phyloP scores from a whole-genome alignment of 257 asterid species.

The Solanum bulbocastanum region DNA sequence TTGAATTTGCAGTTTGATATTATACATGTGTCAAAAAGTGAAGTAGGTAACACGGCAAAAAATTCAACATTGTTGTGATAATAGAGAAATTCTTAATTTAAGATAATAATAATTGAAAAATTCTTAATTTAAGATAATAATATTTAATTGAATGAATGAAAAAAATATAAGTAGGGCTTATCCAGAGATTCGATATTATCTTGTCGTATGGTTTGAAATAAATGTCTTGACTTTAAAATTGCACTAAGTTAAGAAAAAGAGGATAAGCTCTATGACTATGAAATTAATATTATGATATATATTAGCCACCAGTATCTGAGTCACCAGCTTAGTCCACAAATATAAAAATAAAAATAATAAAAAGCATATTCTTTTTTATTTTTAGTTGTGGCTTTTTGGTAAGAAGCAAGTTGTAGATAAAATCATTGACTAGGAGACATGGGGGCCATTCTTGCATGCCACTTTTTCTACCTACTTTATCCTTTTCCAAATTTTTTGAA shows the following conservation, averaged over 20 bases:
- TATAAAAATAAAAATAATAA: neutral
- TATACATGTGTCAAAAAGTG: neutral
- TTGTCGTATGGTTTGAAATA: constrained; percentile 34
- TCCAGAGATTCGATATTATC: constrained; percentile 59
- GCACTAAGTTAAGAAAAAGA: constrained; percentile 11
- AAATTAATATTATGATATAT: neutral
- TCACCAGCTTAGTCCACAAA: constrained; percentile 21
- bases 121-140: neutral
- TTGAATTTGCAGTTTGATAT: rapidly evolving
- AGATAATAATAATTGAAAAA: neutral
- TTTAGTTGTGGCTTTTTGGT: neutral
- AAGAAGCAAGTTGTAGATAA: neutral
- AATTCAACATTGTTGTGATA: neutral
- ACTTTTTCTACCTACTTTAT: neutral
- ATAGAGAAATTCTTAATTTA: neutral
- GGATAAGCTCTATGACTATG: constrained; percentile 32
- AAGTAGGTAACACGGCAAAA: neutral
- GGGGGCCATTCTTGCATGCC: neutral
- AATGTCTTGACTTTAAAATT: constrained; percentile 27
- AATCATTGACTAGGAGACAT: neutral
- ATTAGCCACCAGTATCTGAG: constrained; percentile 37
- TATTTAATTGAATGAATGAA: neutral
- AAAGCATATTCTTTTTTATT: neutral
- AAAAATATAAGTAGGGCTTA: constrained; percentile 18
- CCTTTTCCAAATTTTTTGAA: neutral